Conservation (phyloP, 306 rosid species). For the Sesbania bispinosa region DNA sequence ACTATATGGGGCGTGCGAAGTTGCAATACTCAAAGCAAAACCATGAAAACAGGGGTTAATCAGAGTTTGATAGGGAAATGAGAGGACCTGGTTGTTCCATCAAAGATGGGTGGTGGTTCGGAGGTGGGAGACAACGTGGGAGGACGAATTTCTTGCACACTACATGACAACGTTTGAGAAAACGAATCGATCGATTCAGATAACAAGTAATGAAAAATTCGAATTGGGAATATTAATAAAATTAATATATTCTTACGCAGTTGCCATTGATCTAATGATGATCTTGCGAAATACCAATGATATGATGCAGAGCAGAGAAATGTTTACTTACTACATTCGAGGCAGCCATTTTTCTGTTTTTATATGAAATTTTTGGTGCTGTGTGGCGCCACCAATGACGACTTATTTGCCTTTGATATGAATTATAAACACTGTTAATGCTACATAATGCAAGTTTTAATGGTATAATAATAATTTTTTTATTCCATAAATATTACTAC, state of each 20-base stretch:
- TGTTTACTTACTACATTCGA: too few relatives aligned
- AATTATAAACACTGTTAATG: not conserved
- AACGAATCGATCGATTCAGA: not conserved
- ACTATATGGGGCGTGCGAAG: too few relatives aligned
- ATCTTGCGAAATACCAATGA: not conserved
- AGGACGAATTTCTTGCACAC: slow-evolving; percentile 28
- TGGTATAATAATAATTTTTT: not conserved
- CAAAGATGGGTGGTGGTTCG: slow-evolving; percentile 56
- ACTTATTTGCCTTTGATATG: not conserved
- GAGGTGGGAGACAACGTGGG: slow-evolving; percentile 48
- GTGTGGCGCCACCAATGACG: not conserved
- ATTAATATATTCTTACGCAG: slow-evolving; percentile 20
- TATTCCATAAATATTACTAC: not conserved
- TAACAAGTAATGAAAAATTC: not conserved
- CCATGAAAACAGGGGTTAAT: too few relatives aligned
- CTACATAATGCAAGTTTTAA: not conserved
- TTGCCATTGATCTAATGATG: slow-evolving; percentile 36
- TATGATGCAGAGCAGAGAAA: not conserved
- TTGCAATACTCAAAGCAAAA: too few relatives aligned
- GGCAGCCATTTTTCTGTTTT: not conserved
- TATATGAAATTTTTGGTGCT: not conserved
- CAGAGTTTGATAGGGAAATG: too few relatives aligned
- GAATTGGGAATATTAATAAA: not conserved
- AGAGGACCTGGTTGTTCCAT: slow-evolving; percentile 71
- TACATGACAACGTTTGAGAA: too few relatives aligned